These are phyloP conservation scores for Dianthus caryophyllus DNA, from an alignment of 148 eudicot genomes.

Conservation along the genomic window DNA sequence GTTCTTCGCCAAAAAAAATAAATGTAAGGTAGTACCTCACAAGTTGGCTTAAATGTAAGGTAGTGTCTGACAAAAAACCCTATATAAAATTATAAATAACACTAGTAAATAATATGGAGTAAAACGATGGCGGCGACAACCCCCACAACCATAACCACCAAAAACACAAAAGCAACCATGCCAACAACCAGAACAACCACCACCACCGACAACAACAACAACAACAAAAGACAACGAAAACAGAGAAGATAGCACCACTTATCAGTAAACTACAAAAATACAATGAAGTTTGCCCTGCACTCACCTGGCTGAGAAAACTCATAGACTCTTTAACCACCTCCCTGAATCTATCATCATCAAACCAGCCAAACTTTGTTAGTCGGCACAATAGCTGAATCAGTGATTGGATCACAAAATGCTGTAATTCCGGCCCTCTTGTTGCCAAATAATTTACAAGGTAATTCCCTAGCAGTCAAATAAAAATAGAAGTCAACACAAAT, in stretches of 20 bases:
- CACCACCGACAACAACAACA: neutral
- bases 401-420: conserved; percentile 84
- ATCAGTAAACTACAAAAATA: neutral
- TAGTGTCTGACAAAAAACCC: too few relatives aligned
- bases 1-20: too few relatives aligned
- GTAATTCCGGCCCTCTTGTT: conserved; percentile 83
- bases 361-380: conserved; percentile 88
- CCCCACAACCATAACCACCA: neutral
- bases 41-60: too few relatives aligned
- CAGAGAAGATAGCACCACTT: neutral
- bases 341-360: conserved; percentile 79
- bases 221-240: neutral
- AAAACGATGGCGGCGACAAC: neutral
- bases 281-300: neutral
- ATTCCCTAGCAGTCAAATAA: conserved; percentile 53
- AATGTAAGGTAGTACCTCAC: too few relatives aligned
- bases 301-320: conserved; percentile 82
- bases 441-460: conserved; percentile 83
- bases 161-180: neutral
- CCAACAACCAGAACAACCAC: neutral
- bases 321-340: conserved; percentile 77
- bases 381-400: conserved; percentile 76
- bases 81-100: too few relatives aligned
- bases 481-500: neutral
- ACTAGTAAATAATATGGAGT: neutral